phyloP scores from a whole-genome alignment of 2,329 filamentous ascomycete species.

The Cercospora sp. region DNA sequence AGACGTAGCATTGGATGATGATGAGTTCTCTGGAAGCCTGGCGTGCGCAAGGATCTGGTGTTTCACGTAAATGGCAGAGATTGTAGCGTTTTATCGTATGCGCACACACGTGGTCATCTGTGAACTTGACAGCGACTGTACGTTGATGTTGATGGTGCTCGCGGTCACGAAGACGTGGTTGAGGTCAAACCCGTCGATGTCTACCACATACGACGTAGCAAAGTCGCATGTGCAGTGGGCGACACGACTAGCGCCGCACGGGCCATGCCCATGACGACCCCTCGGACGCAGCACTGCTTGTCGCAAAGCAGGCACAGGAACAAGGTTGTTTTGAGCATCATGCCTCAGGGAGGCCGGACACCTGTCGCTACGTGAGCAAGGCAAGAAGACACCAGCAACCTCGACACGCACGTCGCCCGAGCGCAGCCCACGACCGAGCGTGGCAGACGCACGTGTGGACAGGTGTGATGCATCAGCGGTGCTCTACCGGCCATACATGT shows the following conservation, averaged over 20 bases:
- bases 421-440: neutral
- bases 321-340: neutral
- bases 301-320: neutral
- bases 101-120: neutral
- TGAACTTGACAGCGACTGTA: neutral
- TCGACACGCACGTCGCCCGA: neutral
- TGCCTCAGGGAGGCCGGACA: neutral
- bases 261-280: neutral
- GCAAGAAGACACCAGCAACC: neutral
- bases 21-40: neutral
- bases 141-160: neutral
- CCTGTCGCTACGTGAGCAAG: neutral
- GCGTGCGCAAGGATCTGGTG: neutral
- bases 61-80: neutral
- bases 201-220: neutral
- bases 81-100: neutral
- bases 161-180: neutral
- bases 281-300: neutral
- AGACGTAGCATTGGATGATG: neutral
- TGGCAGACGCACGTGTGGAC: neutral
- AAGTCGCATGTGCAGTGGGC: neutral
- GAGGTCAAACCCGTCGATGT: neutral
- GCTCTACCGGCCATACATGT: neutral
- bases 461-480: conserved; percentile 2
- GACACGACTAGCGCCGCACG: neutral